Conservation (phyloP, 495 filamentous ascomycete genomes). For the Penicillium ucsense region DNA sequence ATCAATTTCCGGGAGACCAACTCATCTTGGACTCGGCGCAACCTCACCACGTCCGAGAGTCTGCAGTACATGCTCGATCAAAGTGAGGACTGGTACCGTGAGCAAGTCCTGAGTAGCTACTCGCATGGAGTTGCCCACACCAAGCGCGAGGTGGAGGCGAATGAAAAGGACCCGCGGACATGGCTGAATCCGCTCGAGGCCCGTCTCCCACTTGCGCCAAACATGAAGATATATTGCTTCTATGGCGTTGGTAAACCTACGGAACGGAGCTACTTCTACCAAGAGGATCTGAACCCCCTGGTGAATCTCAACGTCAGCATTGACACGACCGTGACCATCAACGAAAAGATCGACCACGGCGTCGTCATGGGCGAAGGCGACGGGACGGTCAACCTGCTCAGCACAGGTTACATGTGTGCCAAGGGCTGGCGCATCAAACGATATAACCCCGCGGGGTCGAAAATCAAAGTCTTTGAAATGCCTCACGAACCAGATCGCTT, state of each 20-base stretch:
- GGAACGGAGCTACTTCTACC: constrained; percentile 86
- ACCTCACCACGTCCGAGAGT: constrained; percentile 71
- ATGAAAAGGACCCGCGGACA: constrained; percentile 70
- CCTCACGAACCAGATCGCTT: constrained; percentile 91
- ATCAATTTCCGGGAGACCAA: constrained; percentile 74
- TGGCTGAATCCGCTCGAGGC: constrained; percentile 96
- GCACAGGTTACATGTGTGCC: constrained; percentile 90
- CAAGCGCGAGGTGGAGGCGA: constrained; percentile 69
- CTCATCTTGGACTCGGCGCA: constrained; percentile 50
- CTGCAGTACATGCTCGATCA: constrained; percentile 67
- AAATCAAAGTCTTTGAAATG: constrained; percentile 88
- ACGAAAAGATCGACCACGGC: constrained; percentile 65
- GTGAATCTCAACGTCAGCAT: constrained; percentile 77
- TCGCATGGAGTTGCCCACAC: constrained; percentile 85
- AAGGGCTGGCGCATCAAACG: constrained; percentile 85
- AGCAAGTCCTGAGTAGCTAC: constrained; percentile 63
- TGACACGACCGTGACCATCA: constrained; percentile 67
- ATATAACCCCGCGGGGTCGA: constrained; percentile 77
- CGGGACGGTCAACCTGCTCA: constrained; percentile 84
- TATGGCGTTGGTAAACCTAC: constrained; percentile 90
- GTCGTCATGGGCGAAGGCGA: constrained; percentile 92
- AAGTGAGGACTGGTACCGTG: constrained; percentile 75
- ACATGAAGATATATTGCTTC: constrained; percentile 95
- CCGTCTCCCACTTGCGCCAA: constrained; percentile 77
- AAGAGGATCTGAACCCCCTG: constrained; percentile 54